A percentile compares a stretch with the other conserved stretches of the same genome.
Conservation (phyloP, 345 rosid species). For the Gossypium bickii region DNA sequence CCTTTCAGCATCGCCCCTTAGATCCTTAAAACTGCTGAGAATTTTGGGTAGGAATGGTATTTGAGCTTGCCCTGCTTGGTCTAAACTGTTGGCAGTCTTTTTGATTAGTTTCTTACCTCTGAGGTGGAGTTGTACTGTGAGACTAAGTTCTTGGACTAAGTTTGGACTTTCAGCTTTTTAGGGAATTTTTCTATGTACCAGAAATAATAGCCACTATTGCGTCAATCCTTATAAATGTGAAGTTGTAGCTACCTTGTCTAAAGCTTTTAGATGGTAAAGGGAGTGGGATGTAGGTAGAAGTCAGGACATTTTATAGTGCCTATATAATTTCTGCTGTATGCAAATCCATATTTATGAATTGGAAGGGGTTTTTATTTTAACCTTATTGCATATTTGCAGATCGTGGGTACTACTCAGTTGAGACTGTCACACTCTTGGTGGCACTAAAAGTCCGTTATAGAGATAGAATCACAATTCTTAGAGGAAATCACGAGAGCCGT, state of each 20-base stretch:
- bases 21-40: neutral
- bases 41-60: neutral
- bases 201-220: neutral
- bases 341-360: neutral
- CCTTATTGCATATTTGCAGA: conserved; percentile 50
- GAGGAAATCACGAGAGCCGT: conserved; percentile 99
- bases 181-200: neutral
- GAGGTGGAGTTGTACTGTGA: neutral
- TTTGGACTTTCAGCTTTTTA: neutral
- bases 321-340: neutral
- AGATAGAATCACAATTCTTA: conserved; percentile 87
- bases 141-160: neutral
- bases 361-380: conserved; percentile 9
- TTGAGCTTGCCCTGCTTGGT: neutral
- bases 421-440: conserved; percentile 93
- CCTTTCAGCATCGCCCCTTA: neutral
- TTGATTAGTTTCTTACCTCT: neutral
- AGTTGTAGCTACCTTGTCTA: neutral
- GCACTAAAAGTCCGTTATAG: conserved; percentile 94
- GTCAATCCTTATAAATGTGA: neutral
- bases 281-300: neutral
- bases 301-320: conserved; percentile 1
- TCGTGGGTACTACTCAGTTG: conserved; percentile 98
- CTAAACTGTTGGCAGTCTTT: neutral
- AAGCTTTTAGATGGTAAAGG: neutral